phyloP scores from a whole-genome alignment of 352 stramenopile genomes.

The Globisporangium polare region DNA sequence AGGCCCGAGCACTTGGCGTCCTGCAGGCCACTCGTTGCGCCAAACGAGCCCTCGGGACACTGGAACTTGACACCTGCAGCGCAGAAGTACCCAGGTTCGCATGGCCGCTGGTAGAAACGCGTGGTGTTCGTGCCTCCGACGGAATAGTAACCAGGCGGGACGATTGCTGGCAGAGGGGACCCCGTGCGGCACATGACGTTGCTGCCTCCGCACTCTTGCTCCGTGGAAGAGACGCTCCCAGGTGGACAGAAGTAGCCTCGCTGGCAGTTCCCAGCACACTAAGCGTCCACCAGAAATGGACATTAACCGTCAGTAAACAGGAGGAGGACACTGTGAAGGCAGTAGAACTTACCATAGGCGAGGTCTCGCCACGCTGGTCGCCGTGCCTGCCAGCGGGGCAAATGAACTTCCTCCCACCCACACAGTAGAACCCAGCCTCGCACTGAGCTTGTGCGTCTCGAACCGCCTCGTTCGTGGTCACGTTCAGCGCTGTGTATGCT shows the following conservation, averaged over 20 bases:
- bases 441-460: constrained; percentile 54
- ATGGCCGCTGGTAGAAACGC: constrained; percentile 57
- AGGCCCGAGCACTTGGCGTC: constrained; percentile 46
- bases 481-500: constrained; percentile 14
- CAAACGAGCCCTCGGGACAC: constrained; percentile 75
- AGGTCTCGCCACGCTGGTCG: constrained; percentile 37
- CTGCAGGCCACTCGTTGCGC: constrained; percentile 33
- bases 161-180: constrained; percentile 23
- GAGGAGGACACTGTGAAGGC: background rate
- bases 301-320: background rate
- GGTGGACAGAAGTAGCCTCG: constrained; percentile 65
- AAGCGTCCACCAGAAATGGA: background rate
- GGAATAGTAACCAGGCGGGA: constrained; percentile 64
- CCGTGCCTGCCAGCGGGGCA: constrained; percentile 69
- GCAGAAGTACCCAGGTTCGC: constrained; percentile 77
- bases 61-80: constrained; percentile 51
- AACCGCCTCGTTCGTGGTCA: constrained; percentile 25
- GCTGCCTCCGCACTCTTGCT: constrained; percentile 39
- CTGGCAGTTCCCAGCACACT: constrained; percentile 58
- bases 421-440: constrained; percentile 66
- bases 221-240: constrained; percentile 37
- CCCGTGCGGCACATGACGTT: constrained; percentile 52
- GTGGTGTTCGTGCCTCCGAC: constrained; percentile 50
- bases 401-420: constrained; percentile 34
- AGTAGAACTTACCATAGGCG: constrained; percentile 7